These are phyloP conservation scores for Pythium phragmitis DNA, from an alignment of 352 stramenopile genomes.

Conservation along the genomic window DNA sequence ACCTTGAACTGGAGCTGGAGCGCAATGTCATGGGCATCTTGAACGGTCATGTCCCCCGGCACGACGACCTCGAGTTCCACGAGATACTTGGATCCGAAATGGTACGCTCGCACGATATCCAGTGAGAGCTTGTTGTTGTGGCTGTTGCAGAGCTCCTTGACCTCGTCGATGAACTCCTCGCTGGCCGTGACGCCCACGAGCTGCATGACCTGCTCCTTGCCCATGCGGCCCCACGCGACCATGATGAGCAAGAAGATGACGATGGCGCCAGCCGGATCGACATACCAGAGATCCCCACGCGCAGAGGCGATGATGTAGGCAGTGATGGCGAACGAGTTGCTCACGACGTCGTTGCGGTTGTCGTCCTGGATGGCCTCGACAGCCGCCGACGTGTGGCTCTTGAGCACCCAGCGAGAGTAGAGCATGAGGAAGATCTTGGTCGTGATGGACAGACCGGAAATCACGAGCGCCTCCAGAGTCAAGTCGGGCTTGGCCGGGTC, in stretches of 20 bases:
- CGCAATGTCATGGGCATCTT: constrained; percentile 92
- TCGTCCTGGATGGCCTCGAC: constrained; percentile 83
- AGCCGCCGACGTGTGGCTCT: constrained; percentile 45
- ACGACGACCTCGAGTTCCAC: constrained; percentile 94
- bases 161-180: constrained; percentile 88
- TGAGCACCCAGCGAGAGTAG: constrained; percentile 64
- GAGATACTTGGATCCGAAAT: constrained; percentile 95
- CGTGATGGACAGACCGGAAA: constrained; percentile 53
- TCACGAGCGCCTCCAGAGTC: constrained; percentile 83
- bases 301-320: constrained; percentile 58
- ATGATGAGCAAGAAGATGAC: constrained; percentile 94
- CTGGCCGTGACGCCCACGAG: constrained; percentile 67
- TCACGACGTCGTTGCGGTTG: constrained; percentile 94
- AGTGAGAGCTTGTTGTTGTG: constrained; percentile 76
- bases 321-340: constrained; percentile 88
- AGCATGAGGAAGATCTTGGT: constrained; percentile 75
- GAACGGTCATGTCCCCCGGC: constrained; percentile 86
- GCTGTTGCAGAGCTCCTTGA: constrained; percentile 74
- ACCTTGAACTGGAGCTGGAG: constrained; percentile 91
- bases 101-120: constrained; percentile 90
- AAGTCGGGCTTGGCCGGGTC: constrained; percentile 84
- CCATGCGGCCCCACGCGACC: constrained; percentile 89
- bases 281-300: constrained; percentile 72
- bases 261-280: constrained; percentile 92
- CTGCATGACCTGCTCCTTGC: constrained; percentile 90